Evolutionary conservation across 2,329 filamentous ascomycete species (phyloP), one percentile per base, ranked within the genome.

Genomic region (Arachnopeziza araneosa): DNA sequence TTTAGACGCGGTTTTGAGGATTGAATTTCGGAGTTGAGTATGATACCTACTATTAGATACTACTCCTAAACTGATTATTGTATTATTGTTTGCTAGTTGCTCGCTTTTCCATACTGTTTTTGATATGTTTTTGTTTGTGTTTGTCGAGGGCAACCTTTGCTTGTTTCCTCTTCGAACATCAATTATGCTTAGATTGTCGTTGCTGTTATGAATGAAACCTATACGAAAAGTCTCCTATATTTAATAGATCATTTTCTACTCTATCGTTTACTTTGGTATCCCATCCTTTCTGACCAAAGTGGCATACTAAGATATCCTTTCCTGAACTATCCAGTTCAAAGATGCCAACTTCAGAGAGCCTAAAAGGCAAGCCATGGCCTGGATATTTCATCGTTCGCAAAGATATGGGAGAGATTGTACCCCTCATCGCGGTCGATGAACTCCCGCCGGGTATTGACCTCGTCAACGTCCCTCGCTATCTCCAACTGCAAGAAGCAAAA

Each of bases 1-100:
- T 0, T 72, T 78, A 63, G 86, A 90, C 69, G 90, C 84, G 10
- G 84, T 75, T 64, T 81, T 97, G 44, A 80, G 91, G 49, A 83
- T 96, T 32, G 89, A 93, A 53, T 36, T 66, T 24, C 36, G 17
- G 36, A 44, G 36, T 44, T 44, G 36, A 44, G 36, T 44, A 44
- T 44, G 36, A 44, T 44, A 44, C 36, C 36, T 12, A 44, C 17
- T 44, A 9, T 44, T 44, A 44, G 36, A 44, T 12, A 2, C 36
- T 44, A 30, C 26, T 30, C 4, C 5, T 30, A 30, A 30, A 30
- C 26, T 30, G 26, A 9, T 30, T 30, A 9, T 44, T 44, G 17
- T 17, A 14, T 44, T 44, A 14, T 44, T 6, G 36, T 44, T 44
- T 44, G 36, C 17, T 19, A 14, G 36, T 14, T 32, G 30, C 36